These are phyloP conservation scores for Picea abies DNA, from an alignment of 83 land plant species.

Conservation along the genomic window DNA sequence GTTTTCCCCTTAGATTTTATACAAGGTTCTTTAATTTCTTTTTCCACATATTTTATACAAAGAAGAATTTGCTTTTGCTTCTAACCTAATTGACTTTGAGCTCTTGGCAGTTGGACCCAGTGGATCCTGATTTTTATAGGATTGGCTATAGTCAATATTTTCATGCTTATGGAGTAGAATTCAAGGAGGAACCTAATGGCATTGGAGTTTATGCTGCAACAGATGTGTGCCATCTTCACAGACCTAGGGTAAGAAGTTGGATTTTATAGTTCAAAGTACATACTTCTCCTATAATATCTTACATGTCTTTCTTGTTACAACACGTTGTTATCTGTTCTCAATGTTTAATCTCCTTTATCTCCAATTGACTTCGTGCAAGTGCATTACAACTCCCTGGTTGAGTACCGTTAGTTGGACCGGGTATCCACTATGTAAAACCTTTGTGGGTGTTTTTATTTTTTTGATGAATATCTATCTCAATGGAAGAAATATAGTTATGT, in stretches of 20 bases:
- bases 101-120: constrained; percentile 31
- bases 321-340: neutral
- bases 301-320: neutral
- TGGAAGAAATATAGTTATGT: too few relatives aligned
- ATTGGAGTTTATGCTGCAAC: constrained; percentile 43
- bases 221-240: constrained; percentile 21
- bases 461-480: too few relatives aligned
- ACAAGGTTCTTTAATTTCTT: neutral
- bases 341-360: neutral
- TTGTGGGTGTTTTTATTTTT: too few relatives aligned
- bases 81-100: neutral
- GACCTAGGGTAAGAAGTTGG: constrained; percentile 31
- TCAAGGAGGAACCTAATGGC: constrained; percentile 43
- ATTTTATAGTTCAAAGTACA: neutral
- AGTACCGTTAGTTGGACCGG: too few relatives aligned
- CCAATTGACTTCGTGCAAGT: neutral
- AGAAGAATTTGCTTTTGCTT: neutral
- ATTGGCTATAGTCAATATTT: constrained; percentile 28
- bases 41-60: neutral
- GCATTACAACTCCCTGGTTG: too few relatives aligned
- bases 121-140: constrained; percentile 41
- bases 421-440: too few relatives aligned
- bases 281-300: too few relatives aligned
- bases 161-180: constrained; percentile 39
- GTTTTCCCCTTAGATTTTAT: too few relatives aligned